phyloP scores from a whole-genome alignment of 495 filamentous ascomycete species.

The Endocarpon pusillum region DNA sequence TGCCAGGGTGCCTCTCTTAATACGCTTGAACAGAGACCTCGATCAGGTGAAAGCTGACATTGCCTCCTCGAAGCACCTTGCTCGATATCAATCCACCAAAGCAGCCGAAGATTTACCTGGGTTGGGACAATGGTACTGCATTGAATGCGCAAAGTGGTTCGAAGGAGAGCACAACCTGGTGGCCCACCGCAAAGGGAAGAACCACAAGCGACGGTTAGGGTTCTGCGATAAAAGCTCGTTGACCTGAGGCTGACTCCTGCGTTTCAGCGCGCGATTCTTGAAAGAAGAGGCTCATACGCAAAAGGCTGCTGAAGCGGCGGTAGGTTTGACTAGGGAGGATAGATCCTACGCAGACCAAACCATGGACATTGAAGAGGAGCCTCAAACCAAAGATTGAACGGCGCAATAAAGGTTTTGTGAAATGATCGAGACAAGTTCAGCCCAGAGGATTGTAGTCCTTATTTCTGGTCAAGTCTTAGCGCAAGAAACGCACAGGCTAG shows the following conservation, averaged over 20 bases:
- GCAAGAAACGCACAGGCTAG: no score
- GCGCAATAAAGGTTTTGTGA: no score
- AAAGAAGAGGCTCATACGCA: conserved; percentile 72
- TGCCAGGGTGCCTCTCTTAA: neutral
- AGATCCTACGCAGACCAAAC: no score
- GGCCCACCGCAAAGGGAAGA: conserved; percentile 68
- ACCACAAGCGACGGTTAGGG: conserved; percentile 70
- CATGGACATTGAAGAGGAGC: no score
- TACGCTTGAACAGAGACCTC: conserved; percentile 41
- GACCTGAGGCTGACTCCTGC: neutral
- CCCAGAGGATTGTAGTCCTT: no score
- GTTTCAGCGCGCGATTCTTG: conserved; percentile 49
- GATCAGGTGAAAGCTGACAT: conserved; percentile 81
- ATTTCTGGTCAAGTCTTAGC: no score
- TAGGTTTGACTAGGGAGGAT: conserved; percentile 53
- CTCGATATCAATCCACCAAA: conserved; percentile 58
- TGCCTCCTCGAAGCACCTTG: conserved; percentile 54
- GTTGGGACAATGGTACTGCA: conserved; percentile 67
- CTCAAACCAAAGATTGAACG: no score
- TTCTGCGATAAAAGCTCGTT: neutral
- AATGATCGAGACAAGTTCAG: no score
- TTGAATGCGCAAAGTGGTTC: conserved; percentile 94
- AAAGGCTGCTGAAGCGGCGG: conserved; percentile 66
- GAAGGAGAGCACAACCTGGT: conserved; percentile 67
- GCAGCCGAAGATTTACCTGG: conserved; percentile 74